phyloP scores from a whole-genome alignment of 306 rosid species.

The Quercus bicolor region DNA sequence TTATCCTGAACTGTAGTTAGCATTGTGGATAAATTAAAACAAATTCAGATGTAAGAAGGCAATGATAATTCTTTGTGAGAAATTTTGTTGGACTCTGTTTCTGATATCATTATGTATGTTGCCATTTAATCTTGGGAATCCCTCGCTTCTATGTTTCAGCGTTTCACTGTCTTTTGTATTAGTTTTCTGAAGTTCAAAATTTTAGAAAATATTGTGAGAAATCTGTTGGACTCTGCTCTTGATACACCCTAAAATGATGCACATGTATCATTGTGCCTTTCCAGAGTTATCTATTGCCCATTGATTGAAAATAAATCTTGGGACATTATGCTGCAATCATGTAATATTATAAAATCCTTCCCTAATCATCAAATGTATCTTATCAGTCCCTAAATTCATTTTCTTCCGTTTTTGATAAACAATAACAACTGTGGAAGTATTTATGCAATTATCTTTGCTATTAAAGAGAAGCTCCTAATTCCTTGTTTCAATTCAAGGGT shows the following conservation, averaged over 20 bases:
- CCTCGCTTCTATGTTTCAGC: neutral
- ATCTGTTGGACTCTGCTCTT: neutral
- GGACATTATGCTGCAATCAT: neutral
- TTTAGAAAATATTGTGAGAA: neutral
- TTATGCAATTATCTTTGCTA: neutral
- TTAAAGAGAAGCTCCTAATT: too few relatives aligned
- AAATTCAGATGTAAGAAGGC: neutral
- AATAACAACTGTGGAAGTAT: neutral
- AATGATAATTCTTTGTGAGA: too few relatives aligned
- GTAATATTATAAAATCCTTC: neutral
- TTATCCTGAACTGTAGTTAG: conserved; percentile 46
- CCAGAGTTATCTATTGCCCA: neutral
- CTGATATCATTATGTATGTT: neutral
- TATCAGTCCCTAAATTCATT: neutral
- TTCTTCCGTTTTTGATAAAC: neutral
- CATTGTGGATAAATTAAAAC: neutral
- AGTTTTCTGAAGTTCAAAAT: neutral
- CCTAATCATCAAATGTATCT: neutral
- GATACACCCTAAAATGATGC: neutral
- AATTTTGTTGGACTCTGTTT: too few relatives aligned
- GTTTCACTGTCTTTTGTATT: neutral
- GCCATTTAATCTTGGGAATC: too few relatives aligned
- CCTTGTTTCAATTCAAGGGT: neutral
- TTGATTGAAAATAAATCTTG: neutral
- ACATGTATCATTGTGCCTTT: neutral